Percentiles rank a stretch among this genome's conserved stretches.
These are phyloP conservation scores for Camelina laxa DNA, from an alignment of 345 rosid species.

Conservation along the genomic window DNA sequence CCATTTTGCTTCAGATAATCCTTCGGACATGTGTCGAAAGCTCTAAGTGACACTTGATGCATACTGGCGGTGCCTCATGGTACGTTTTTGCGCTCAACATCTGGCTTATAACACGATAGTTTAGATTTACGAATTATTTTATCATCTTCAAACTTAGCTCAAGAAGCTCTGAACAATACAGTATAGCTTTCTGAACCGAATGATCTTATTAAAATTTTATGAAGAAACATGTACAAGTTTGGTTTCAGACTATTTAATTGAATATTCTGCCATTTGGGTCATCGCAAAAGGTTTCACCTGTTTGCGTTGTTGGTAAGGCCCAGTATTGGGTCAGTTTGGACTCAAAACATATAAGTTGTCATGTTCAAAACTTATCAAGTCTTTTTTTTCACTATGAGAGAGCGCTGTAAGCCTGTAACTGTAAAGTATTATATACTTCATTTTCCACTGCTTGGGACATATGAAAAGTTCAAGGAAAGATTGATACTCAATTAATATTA, in stretches of 20 bases:
- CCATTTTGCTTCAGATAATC: neutral
- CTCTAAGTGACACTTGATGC: conserved; percentile 8
- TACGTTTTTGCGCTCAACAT: conserved; percentile 3
- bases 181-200: no score
- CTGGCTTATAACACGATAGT: neutral
- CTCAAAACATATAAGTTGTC: neutral
- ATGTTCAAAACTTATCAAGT: neutral
- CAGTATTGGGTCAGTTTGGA: neutral
- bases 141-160: no score
- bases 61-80: neutral
- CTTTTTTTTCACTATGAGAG: neutral
- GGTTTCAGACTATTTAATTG: neutral
- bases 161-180: no score
- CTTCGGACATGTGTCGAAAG: conserved; percentile 3
- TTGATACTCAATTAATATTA: no score
- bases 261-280: neutral
- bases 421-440: neutral
- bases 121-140: no score
- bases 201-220: no score
- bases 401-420: neutral
- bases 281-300: neutral
- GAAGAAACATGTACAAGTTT: neutral
- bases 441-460: neutral
- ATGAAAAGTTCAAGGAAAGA: no score
- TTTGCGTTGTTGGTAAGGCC: neutral